Percentiles rank a stretch among this genome's conserved stretches.
phyloP scores from a whole-genome alignment of 345 rosid species.

The Eucalyptus sideroxylon region DNA sequence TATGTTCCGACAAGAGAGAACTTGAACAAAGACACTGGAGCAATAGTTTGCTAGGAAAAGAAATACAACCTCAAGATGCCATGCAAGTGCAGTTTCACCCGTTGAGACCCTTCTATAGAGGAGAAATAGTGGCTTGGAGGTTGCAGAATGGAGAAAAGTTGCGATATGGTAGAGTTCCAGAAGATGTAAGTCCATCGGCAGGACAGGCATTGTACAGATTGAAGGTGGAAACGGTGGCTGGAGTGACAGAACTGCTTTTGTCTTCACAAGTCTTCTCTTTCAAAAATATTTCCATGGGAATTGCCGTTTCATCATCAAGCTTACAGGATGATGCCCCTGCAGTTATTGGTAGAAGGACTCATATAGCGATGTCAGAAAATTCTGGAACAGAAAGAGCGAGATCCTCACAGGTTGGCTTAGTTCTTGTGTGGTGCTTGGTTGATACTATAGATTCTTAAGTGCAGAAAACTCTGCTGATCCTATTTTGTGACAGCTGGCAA shows the following conservation, averaged over 20 bases:
- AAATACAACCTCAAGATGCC: conserved; percentile 73
- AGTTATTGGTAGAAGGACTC: conserved; percentile 9
- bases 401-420: conserved; percentile 46
- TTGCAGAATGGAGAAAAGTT: conserved; percentile 64
- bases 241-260: conserved; percentile 48
- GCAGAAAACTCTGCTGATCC: not conserved
- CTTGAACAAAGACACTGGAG: conserved; percentile 16
- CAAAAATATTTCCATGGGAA: conserved; percentile 46
- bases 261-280: conserved; percentile 95
- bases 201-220: conserved; percentile 87
- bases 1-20: conserved; percentile 43
- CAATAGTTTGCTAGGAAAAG: conserved; percentile 49
- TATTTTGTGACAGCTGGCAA: not conserved
- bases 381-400: conserved; percentile 31
- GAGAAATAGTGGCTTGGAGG: conserved; percentile 92
- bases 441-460: not conserved
- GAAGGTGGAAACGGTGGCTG: conserved; percentile 69
- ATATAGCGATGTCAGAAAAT: conserved; percentile 23
- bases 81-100: conserved; percentile 87
- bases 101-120: conserved; percentile 82
- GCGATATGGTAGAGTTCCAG: conserved; percentile 89
- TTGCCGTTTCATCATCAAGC: conserved; percentile 9
- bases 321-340: conserved; percentile 8
- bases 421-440: not conserved
- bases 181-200: conserved; percentile 84